Evolutionary conservation across 345 rosid species (phyloP), one percentile per base, ranked within the genome.

Genomic region (Cardiospermum halicacabum): DNA sequence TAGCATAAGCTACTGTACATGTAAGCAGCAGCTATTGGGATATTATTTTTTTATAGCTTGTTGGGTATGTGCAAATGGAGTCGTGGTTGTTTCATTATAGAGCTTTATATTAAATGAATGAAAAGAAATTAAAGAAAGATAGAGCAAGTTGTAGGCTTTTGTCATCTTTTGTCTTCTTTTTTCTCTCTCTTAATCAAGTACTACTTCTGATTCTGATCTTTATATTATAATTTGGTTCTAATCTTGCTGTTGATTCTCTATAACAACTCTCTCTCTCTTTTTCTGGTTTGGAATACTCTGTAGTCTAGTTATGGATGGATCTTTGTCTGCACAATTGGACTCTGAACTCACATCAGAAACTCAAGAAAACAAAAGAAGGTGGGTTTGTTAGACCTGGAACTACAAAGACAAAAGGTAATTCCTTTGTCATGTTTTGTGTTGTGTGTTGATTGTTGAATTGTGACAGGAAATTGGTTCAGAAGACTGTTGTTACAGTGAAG

Each of bases 381-480:
- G 62, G 60, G 64, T 47, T 53, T n/a, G 30, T 58, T n/a, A n/a
- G 26, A 4, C 27, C 19, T 26, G 0, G 4, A 34, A 4, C n/a
- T 13, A 9, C 13, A 47, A n/a, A n/a, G n/a, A n/a, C n/a, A n/a
- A n/a, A n/a, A n/a, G n/a, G n/a, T n/a, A n/a, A n/a, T n/a, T n/a
- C 27, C 27, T 57, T 39, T 61, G 22, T 0, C 39, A 5, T 8
- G 43, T 12, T 5, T 2, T 8, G 5, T 60, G 27, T 13, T 24
- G 4, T 21, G 9, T 37, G 8, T 39, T 39, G 7, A 58, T 19
- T 31, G 21, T 47, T 24, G 19, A 3, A 34, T 47, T 24, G 19
- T n/a, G n/a, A n/a, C 31, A 84, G 88, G 83, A 87, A 87, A 72
- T 74, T 76, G 60, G 78, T 69, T 53, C 77, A 81, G 76, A 87